Conservation (phyloP, 2,329 filamentous ascomycete species). For the Colletotrichum sp. region DNA sequence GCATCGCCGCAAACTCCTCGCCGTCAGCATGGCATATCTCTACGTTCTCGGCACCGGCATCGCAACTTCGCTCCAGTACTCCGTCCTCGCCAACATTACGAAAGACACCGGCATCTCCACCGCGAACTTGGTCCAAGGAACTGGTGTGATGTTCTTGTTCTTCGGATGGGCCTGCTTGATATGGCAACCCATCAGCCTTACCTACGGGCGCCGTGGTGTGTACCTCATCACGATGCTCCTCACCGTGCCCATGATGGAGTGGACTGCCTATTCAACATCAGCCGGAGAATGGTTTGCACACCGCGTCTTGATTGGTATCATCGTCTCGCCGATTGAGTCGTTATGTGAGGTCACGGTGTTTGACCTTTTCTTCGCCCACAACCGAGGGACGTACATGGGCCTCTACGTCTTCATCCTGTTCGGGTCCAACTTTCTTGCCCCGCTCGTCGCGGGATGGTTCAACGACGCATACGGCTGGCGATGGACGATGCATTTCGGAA, state of each 20-base stretch:
- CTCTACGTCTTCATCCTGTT: not conserved
- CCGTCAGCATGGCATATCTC: not conserved
- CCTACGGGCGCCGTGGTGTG: not conserved
- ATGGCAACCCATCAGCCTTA: not conserved
- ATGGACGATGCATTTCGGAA: not conserved
- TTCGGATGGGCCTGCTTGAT: not conserved
- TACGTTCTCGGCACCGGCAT: not conserved
- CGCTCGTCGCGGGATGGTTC: not conserved
- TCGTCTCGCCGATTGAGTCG: not conserved
- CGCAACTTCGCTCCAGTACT: not conserved
- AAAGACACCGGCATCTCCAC: not conserved
- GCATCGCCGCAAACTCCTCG: not conserved
- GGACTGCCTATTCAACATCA: not conserved
- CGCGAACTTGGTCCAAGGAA: not conserved
- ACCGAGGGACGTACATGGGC: not conserved
- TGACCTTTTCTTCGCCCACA: not conserved
- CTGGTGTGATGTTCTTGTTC: not conserved
- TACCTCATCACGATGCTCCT: not conserved
- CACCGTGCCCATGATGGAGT: not conserved
- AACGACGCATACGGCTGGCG: not conserved
- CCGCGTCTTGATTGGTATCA: not conserved
- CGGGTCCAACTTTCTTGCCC: not conserved
- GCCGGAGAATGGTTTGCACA: not conserved
- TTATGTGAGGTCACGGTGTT: not conserved
- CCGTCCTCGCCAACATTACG: not conserved